Percentiles rank a stretch among this genome's conserved stretches.
Conservation (phyloP, 2,329 filamentous ascomycete genomes). For the Fusarium papillatum region DNA sequence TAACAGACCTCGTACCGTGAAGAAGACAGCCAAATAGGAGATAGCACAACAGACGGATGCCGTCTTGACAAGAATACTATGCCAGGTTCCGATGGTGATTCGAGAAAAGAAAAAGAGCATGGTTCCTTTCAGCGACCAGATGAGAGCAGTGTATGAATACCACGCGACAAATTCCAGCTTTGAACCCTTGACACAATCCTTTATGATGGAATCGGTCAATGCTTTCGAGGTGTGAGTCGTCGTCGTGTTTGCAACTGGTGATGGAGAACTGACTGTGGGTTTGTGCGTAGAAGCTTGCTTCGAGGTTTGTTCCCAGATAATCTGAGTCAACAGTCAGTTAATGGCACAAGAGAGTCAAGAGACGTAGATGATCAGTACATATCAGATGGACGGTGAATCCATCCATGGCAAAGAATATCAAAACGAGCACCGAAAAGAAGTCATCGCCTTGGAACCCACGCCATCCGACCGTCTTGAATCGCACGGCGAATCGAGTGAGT, state of each 20-base stretch:
- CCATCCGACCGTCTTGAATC: constrained; percentile 53
- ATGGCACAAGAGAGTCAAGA: fast-evolving
- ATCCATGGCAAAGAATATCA: constrained; percentile 51
- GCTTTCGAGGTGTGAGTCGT: constrained; percentile 10
- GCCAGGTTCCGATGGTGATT: constrained; percentile 45
- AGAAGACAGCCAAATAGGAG: constrained; percentile 34
- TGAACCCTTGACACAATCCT: constrained; percentile 47
- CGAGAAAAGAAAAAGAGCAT: constrained; percentile 47
- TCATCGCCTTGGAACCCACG: constrained; percentile 55
- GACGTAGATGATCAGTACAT: constrained; percentile 31
- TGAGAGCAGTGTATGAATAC: constrained; percentile 54
- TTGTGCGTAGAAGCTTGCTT: constrained; percentile 16
- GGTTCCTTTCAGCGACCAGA: constrained; percentile 51
- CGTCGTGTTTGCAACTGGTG: fast-evolving
- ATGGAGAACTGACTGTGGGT: constrained; percentile 5
- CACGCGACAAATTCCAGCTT: constrained; percentile 54
- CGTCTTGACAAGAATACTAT: constrained; percentile 37
- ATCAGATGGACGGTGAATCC: constrained; percentile 51
- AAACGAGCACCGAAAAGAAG: constrained; percentile 50
- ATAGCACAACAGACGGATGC: constrained; percentile 6
- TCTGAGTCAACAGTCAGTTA: constrained; percentile 14
- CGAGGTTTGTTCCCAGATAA: constrained; percentile 38
- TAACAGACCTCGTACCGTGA: constrained; percentile 21
- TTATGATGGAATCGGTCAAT: constrained; percentile 45
- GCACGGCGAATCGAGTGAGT: constrained; percentile 49